phyloP scores from a whole-genome alignment of 257 asterid genomes.

The Ajuga chamaepitys region DNA sequence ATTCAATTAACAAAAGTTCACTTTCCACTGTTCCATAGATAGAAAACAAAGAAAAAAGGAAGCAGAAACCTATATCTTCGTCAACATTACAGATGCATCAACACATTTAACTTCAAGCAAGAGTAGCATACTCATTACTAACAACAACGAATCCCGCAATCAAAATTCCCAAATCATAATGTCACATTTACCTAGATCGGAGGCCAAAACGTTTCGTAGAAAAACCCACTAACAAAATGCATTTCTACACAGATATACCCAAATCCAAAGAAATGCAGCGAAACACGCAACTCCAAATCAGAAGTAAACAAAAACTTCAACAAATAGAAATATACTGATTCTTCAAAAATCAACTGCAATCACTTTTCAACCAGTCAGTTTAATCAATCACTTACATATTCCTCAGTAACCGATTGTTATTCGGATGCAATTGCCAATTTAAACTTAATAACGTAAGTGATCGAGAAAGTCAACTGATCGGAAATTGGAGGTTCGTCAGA shows the following conservation, averaged over 20 bases:
- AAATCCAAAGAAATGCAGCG: conserved; percentile 2
- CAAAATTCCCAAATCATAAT: conserved; percentile 7
- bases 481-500: conserved; percentile 24
- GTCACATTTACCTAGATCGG: background rate
- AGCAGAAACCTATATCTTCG: too few relatives aligned
- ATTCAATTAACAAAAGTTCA: too few relatives aligned
- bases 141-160: conserved; percentile 7
- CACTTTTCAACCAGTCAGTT: conserved; percentile 12
- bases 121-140: too few relatives aligned
- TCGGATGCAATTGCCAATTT: too few relatives aligned
- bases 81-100: too few relatives aligned
- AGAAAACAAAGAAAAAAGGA: too few relatives aligned
- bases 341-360: conserved; percentile 10
- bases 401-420: too few relatives aligned
- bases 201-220: too few relatives aligned
- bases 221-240: background rate
- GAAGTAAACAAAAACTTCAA: conserved; percentile 14
- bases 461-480: conserved; percentile 29
- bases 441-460: conserved; percentile 2
- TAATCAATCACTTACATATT: too few relatives aligned
- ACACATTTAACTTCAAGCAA: too few relatives aligned
- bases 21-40: too few relatives aligned
- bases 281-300: background rate
- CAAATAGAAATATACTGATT: conserved; percentile 7
- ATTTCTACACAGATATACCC: background rate